Base-by-base conservation (phyloP, 1,284 basidiomycete species). In the Gymnopus androsaceus region DNA sequence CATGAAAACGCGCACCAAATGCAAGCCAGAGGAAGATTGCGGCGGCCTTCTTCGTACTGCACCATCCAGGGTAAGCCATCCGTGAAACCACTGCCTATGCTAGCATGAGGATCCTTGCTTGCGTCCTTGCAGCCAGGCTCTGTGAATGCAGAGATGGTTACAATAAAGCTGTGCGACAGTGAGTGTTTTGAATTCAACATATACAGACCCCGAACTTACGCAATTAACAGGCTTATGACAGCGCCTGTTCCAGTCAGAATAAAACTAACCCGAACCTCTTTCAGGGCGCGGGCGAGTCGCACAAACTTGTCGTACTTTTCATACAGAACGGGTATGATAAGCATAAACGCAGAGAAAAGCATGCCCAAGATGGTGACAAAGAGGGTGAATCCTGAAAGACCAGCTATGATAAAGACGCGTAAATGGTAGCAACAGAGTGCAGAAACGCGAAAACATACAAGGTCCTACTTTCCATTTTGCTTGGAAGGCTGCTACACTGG, bases 21-120 rank as follows among this genome's bases (percentile, higher is more conserved):
- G 82, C 76, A n/a, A 93, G 70, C 94, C 93, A 95, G 68, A 94
- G 88, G 72, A 96, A 95, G 52, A 94, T 82, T 6, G 83, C 83
- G 0, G 82, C 90, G 3, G 94, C 93, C 66, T 92, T 93, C 75
- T 95, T 95, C 6, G 94, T 95, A 60, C 78, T 84, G 71, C 94
- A 96, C 89, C 90, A 95, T 1, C 87, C 83, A 11, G 78, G n/a
- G 69, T 5, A 96, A 75, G 6, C 76, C 90, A 11, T 78, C 77
- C 63, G 81, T 82, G 70, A 88, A 96, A 54, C 73, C 79, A 48
- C 87, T 79, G 8, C 91, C 90, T n/a, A 82, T 78, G 52, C 71
- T 76, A 2, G 84, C 81, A 66, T 90, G 76, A 1, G 90, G 90
- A 63, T 92, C 91, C 11, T 88, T 80, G 48, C 76, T 74, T 0